Conservation (phyloP, 306 rosid species). For the apple (Malus domestica) region ASM211411v1 NC_041789.1:30483501-30484000, state of each 20-base stretch:
- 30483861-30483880: constrained; percentile 45
- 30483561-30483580: background rate
- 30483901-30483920: background rate
- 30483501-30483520: constrained; percentile 40
- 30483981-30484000: constrained; percentile 16
- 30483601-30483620: background rate
- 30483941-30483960: background rate
- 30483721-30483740: background rate
- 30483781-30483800: background rate
- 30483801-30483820: background rate
- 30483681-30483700: constrained; percentile 7
- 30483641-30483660: constrained; percentile 34
- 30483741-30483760: constrained; percentile 69
- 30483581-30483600: background rate
- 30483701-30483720: background rate
- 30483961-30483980: background rate
- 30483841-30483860: constrained; percentile 80
- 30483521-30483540: constrained; percentile 21
- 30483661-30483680: constrained; percentile 40
- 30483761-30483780: constrained; percentile 4
- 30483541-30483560: constrained; percentile 13
- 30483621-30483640: constrained; percentile 30
- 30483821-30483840: constrained; percentile 35
- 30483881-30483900: background rate
- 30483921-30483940: background rate